Base-by-base conservation (phyloP, 495 filamentous ascomycete genomes). In the Haplographium delicatum region DNA sequence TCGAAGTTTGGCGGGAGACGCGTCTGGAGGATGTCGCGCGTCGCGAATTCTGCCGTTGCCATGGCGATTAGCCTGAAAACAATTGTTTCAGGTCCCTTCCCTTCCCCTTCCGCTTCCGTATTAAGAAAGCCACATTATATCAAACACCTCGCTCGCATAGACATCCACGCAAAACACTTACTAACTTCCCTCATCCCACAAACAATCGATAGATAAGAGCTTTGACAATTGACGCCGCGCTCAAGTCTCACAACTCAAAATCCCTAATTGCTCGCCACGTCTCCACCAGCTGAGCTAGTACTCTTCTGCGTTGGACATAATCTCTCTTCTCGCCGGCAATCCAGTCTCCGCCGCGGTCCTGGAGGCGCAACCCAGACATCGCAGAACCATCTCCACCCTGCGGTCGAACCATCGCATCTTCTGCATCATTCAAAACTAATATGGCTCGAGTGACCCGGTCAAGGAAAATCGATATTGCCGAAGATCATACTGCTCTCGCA, bases 391-490 rank as follows among this genome's bases (percentile, higher is more conserved):
- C 19, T 37, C 40, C 39, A 41, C 16, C 34, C 22, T 27, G 26
- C 38, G 24, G 34, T 34, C 25, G 28, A 31, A 35, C 18, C 8
- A 7, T 11, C 22, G 19, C 18, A 39, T 19, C 23, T 4, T 11
- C 18, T 20, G 38, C 25, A 16, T 44, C 23, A 28, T 20, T 11
- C 35, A 44, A 47, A 45, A 50, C 50, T 27, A 58, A 31, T 43
- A 71, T 68, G 62, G 53, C 65, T 55, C 64, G 64, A 44, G 51
- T 60, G 33, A 69, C 67, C 23, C 62, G 68, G 46, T 62, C 59
- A 40, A 55, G 45, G 34, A 53, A 51, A 47, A 44, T 59, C 34
- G 40, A 49, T 6, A 50, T 58, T 25, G 43, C 35, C 2, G 57
- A 60, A 52, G 58, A 61, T 35, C 9, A 27, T 22, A 53, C 44